Base-by-base conservation (phyloP, 1,284 basidiomycete species). In the Ustilago loliicola region DNA sequence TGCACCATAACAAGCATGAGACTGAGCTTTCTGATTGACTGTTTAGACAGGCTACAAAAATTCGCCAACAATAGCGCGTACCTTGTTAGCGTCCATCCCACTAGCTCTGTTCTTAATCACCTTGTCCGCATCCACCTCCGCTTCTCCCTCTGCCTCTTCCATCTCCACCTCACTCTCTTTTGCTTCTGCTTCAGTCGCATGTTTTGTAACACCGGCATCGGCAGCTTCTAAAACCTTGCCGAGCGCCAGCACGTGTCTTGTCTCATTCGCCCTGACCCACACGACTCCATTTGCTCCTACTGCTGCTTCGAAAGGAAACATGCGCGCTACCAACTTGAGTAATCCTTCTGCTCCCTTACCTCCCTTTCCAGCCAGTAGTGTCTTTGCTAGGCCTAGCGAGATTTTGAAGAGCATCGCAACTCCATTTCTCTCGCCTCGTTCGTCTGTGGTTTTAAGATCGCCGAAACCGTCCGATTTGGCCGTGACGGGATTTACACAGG, bases 291-390 rank as follows among this genome's bases (percentile, higher is more conserved):
- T 86, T 23, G 61, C 53, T 1, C 85, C 85, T 10, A 85, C 61
- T 7, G 85, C 85, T 0, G 83, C 79, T 56, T 86, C 85, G 34
- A 86, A 85, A 3, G 85, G 70, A 52, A 85, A 85, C 54, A 80
- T 77, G 11, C 50, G 17, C 8, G 84, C 78, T 8, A 86, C 45
- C 11, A 58, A 40, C 29, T 66, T 69, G 2, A 86, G 62, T 27
- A 85, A 62, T 8, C 55, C 59, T 58, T 84, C 81, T 3, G 32
- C 54, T 0, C 76, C 81, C 6, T 61, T 51, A 9, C 45, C 81
- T 79, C 52, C 11, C n/a, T 54, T 34, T n/a, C 42, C 42, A 21
- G 42, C 42, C 42, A 54, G 19, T 19, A 54, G 74, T 61, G 68
- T 81, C 9, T 71, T 42, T 0, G 72, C 68, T 10, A 83, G 61